Evolutionary conservation across 352 stramenopile species (phyloP).

Genomic region (Globisporangium sylvaticum): DNA sequence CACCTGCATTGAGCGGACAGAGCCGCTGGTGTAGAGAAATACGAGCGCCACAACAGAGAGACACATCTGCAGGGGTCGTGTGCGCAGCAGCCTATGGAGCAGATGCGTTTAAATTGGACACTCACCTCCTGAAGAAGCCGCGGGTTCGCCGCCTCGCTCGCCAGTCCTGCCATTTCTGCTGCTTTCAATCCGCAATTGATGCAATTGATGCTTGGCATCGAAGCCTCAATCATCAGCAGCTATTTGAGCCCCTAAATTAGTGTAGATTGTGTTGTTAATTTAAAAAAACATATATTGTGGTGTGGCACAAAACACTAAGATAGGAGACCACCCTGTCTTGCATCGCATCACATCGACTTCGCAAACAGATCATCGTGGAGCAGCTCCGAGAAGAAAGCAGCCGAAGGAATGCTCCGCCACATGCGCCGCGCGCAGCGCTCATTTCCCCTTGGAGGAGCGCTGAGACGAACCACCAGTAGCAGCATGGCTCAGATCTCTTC

Average conservation of each 20-base stretch:
- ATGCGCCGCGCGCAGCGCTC: constrained; percentile 11
- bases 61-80: background rate
- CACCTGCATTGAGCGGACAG: background rate
- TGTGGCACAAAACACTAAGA: background rate
- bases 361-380: background rate
- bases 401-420: constrained; percentile 13
- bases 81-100: background rate
- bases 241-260: background rate
- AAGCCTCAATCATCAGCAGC: background rate
- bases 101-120: background rate
- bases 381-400: constrained; percentile 6
- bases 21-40: background rate
- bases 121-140: constrained; percentile 58
- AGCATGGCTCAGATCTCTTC: background rate
- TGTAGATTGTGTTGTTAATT: background rate
- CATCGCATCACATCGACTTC: background rate
- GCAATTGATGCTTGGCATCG: background rate
- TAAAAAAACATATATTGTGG: background rate
- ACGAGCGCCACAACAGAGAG: background rate
- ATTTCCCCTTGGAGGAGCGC: background rate
- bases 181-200: background rate
- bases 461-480: background rate
- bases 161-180: constrained; percentile 16
- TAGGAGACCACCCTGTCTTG: background rate
- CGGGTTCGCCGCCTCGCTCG: constrained; percentile 44